Evolutionary conservation across 2,329 filamentous ascomycete genomes (phyloP), one percentile per base, ranked within the genome.

Genomic region (Bipolaris sorokiniana): DNA sequence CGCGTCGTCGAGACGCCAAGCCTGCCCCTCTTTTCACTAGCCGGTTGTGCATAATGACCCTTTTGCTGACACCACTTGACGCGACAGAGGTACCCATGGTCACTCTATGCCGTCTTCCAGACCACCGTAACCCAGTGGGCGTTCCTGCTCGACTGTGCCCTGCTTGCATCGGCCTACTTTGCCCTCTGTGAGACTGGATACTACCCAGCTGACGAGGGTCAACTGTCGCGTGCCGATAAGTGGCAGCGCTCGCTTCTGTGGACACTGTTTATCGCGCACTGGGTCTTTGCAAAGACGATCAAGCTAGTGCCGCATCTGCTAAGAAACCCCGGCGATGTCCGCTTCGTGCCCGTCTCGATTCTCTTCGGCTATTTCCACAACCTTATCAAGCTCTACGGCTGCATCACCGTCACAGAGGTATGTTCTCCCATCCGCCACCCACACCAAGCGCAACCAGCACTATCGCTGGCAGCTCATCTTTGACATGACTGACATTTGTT

Each of bases 361-460:
- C 61, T 92, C 13, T 98, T 97, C 78, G 94, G 94, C 48, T 97
- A 95, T 78, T 90, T 96, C 69, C 94, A 98, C 76, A 92, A 93
- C 59, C 77, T 92, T 60, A 93, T 98, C 82, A 97, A 97, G 82
- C 82, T 96, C 62, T 94, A 94, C 72, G 92, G 94, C 38, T 83
- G 93, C 60, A 82, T 89, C 65, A 97, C 93, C 56, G 85, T 82
- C 56, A 78, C 76, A 68, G 78, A 79, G 66, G 70, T 64, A 66
- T 57, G 73, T 72, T 51, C 41, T 28, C 10, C n/a, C n/a, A 11
- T 28, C 16, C 26, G 9, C 26, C 26, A 16, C 34, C 34, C 33
- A 37, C 3, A 7, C 15, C n/a, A 16, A 4, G 36, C 23, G 54
- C 49, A 22, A 61, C 64, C 64, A 63, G 60, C 64, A 60, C 67